phyloP scores from a whole-genome alignment of 2,329 filamentous ascomycete genomes.

The Blastomyces emzantsi region DNA sequence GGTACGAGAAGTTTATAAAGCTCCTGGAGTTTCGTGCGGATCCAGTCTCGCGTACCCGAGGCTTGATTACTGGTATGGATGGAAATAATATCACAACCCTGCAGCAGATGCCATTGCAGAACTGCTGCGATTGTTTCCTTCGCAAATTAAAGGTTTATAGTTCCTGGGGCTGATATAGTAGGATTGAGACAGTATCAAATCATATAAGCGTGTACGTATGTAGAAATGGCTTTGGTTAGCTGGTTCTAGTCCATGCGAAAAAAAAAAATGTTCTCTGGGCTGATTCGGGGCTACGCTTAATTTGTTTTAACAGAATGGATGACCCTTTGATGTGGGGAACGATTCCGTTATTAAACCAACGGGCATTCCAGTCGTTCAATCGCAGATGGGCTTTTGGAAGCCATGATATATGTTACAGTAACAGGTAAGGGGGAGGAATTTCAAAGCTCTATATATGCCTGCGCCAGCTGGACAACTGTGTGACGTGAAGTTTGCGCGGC shows the following conservation, averaged over 20 bases:
- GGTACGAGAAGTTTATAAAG: conserved; percentile 64
- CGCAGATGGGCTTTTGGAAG: conserved; percentile 84
- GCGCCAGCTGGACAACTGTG: neutral
- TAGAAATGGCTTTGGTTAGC: conserved; percentile 22
- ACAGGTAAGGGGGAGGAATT: conserved; percentile 51
- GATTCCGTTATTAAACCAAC: conserved; percentile 63
- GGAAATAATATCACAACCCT: conserved; percentile 20
- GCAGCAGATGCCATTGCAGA: neutral
- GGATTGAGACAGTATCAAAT: conserved; percentile 58
- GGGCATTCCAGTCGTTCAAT: conserved; percentile 56
- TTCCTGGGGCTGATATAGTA: conserved; percentile 10
- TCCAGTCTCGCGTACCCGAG: conserved; percentile 56
- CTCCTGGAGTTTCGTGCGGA: conserved; percentile 66
- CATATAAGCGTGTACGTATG: conserved; percentile 76
- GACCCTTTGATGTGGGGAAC: conserved; percentile 93
- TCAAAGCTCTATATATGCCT: neutral
- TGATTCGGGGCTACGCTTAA: conserved; percentile 20
- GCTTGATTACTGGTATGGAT: conserved; percentile 67
- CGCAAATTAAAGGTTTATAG: conserved; percentile 5
- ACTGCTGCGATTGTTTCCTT: neutral
- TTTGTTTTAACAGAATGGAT: conserved; percentile 57
- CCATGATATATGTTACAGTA: conserved; percentile 91
- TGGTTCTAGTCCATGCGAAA: conserved; percentile 10
- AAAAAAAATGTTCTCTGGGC: conserved; percentile 15
- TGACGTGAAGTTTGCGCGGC: neutral